Evolutionary conservation across 2,329 filamentous ascomycete genomes (phyloP), one percentile per base, ranked within the genome.

Genomic region (Botryosphaeria dothidea): DNA sequence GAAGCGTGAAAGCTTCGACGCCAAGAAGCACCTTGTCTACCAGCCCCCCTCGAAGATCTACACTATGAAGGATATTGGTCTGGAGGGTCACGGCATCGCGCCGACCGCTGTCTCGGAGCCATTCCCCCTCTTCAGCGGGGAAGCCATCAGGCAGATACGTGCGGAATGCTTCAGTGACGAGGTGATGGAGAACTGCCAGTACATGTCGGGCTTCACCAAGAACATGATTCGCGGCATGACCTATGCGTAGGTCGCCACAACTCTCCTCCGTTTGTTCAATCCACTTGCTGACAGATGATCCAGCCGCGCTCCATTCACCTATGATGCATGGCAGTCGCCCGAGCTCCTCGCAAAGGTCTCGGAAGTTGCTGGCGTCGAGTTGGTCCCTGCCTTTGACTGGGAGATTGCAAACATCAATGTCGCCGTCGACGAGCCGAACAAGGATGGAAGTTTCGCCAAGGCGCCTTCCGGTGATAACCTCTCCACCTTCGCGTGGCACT

Each of bases 371-470:
- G 84, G 84, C 1, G 80, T 87, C 54, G 84, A 87, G 21, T 77
- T 88, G 1, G 78, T 85, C 9, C 81, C 83, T 0, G 80, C 79
- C 23, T 82, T 86, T 70, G 84, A 86, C 71, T 80, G 81, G 66
- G 85, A 87, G 66, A 84, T 87, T 60, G 84, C 77, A n/a, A 81
- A 86, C 67, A 78, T 85, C 67, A 86, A 87, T 71, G 69, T 68
- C 17, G 68, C 61, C 13, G 63, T 65, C 58, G 46, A 41, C 23
- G 62, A 21, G 19, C 27, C 17, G 21, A 62, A 31, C 19, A 61
- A 43, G 52, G 58, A 66, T 52, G 7, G 43, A 56, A 23, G 13
- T 2, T 5, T n/a, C 8, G 31, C 13, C 2, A 46, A 41, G 11
- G 52, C 43, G 31, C 27, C 17, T n/a, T 46, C n/a, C 8, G 48